Base-by-base conservation (phyloP, 1,139 yeast species). In the Blastobotrys capitulatus region DNA sequence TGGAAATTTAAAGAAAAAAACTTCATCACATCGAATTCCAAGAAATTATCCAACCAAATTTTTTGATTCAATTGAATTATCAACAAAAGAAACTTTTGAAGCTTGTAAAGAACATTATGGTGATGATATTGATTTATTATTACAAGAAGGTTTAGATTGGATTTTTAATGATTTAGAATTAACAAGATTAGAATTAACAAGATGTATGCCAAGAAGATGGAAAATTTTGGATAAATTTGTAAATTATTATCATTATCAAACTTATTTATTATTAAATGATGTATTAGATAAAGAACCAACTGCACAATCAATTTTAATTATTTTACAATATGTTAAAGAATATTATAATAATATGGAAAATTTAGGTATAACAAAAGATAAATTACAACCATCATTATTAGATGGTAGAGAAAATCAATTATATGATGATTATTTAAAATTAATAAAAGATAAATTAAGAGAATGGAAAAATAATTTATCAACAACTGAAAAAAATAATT, bases 401-500 rank as follows among this genome's bases (percentile, higher is more conserved):
- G 77, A 72, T 47, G 96, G 96, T 18, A 86, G 83, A 47, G 83
- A 80, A 47, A 79, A 84, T 57, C 82, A 75, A 68, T 54, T 79
- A 72, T 50, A 76, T 61, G 84, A 79, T 45, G 96, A 89, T 61
- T 89, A 88, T 60, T 71, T 86, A 63, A 75, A 76, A 54, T 76
- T 87, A 47, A 79, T 88, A 49, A 77, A 84, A 13, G 67, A 69
- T 39, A 88, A 87, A 64, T 82, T 87, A 78, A 79, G 78, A 32
- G 95, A 86, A 67, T 89, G 96, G 97, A 79, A 85, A 65, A 65
- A 65, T 6, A 85, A 80, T 55, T 72, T 89, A 54, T 79, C 82
- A 46, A 67, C 72, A 26, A 80, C 82, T 36, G 96, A 89, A 60
- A 76, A 79, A 27, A 71, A 68, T 31, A 75, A 80, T 7, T 88